Conservation (phyloP, 192 early-diverging fungal species). For the Dissophora globulifera region DNA sequence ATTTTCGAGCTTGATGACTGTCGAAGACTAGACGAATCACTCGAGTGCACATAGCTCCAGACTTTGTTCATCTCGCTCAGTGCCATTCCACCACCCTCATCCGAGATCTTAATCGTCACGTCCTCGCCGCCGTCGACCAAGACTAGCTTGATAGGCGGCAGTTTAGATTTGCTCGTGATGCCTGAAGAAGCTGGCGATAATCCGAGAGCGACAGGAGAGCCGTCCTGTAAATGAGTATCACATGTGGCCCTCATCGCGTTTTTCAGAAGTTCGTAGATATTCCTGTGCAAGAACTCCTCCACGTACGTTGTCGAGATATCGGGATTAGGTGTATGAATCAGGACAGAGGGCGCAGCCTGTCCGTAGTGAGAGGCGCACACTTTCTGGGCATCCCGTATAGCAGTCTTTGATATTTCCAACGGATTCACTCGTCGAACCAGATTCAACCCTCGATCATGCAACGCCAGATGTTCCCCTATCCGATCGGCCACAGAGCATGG, state of each 20-base stretch:
- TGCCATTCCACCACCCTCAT: constrained; percentile 75
- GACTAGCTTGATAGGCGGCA: constrained; percentile 66
- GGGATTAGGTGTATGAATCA: constrained; percentile 64
- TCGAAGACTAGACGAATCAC: constrained; percentile 31
- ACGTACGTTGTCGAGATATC: constrained; percentile 66
- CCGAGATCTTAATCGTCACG: constrained; percentile 74
- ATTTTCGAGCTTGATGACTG: background rate
- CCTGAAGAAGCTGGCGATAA: constrained; percentile 14
- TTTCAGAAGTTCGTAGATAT: constrained; percentile 70
- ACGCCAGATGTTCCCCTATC: constrained; percentile 63
- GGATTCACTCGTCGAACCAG: constrained; percentile 71
- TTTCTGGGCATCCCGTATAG: constrained; percentile 59
- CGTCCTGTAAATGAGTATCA: constrained; percentile 52
- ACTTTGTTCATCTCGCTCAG: constrained; percentile 65
- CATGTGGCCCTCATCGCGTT: constrained; percentile 67
- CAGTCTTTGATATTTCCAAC: constrained; percentile 61
- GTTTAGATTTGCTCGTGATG: constrained; percentile 7
- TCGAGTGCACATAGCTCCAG: constrained; percentile 65
- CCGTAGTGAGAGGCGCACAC: constrained; percentile 63
- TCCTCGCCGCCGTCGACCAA: constrained; percentile 74
- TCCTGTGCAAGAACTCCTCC: constrained; percentile 67
- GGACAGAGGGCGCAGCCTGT: constrained; percentile 57
- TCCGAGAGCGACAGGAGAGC: constrained; percentile 21
- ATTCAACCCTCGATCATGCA: constrained; percentile 66
- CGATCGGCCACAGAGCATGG: background rate